phyloP scores from a whole-genome alignment of 2,329 filamentous ascomycete genomes.

The Chlorencoelia australis region DNA sequence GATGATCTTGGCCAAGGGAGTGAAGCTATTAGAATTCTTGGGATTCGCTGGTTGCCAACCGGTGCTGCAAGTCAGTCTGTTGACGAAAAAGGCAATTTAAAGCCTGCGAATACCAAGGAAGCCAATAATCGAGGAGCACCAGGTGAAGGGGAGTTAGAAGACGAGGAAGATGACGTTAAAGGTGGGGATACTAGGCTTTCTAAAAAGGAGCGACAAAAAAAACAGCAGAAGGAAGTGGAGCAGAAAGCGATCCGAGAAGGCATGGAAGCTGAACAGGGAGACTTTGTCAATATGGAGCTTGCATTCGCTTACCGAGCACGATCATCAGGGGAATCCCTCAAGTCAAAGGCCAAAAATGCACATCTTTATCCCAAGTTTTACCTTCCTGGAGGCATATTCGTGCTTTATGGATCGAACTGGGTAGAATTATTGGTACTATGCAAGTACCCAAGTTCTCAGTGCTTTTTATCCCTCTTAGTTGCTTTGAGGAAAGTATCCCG shows the following conservation, averaged over 20 bases:
- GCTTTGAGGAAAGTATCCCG: too few relatives aligned
- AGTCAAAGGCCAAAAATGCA: slow-evolving; percentile 57
- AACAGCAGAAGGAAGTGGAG: slow-evolving; percentile 29
- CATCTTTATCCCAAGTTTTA: slow-evolving; percentile 67
- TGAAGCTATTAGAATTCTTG: slow-evolving; percentile 59
- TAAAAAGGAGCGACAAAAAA: slow-evolving; percentile 21
- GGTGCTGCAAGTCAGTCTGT: slow-evolving; percentile 57
- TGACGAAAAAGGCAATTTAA: slow-evolving; percentile 45
- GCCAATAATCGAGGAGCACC: slow-evolving; percentile 41
- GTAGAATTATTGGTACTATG: too few relatives aligned
- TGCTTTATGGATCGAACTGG: too few relatives aligned
- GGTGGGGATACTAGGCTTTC: slow-evolving; percentile 28
- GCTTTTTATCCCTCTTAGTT: too few relatives aligned
- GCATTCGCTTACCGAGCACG: slow-evolving; percentile 63
- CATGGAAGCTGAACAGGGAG: slow-evolving; percentile 68
- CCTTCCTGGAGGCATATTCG: too few relatives aligned
- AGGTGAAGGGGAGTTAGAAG: slow-evolving; percentile 24
- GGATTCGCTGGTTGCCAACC: slow-evolving; percentile 62
- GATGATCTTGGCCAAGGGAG: slow-evolving; percentile 69
- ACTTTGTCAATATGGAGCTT: slow-evolving; percentile 68
- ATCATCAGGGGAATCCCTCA: slow-evolving; percentile 48
- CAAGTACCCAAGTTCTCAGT: too few relatives aligned
- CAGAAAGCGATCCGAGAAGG: slow-evolving; percentile 36
- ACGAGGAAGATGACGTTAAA: slow-evolving; percentile 26
- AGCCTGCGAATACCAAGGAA: slow-evolving; percentile 29